A percentile compares a stretch with the other conserved stretches of the same genome.
Conservation (phyloP, 2,329 filamentous ascomycete species). For the Zarea fungicola region DNA sequence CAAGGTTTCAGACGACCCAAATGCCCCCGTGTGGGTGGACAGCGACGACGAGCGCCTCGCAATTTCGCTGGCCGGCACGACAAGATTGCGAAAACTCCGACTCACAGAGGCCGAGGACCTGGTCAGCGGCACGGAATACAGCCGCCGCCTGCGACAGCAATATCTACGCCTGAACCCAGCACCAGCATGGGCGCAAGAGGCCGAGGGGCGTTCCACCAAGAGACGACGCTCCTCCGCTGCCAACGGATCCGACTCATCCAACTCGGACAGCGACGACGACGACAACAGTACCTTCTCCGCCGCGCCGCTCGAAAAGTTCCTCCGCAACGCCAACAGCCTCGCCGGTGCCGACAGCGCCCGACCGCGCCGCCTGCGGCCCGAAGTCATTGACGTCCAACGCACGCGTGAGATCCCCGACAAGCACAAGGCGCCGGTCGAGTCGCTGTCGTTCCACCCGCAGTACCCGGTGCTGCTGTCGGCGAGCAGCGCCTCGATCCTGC, state of each 20-base stretch:
- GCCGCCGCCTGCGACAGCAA: conserved; percentile 71
- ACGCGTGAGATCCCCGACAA: conserved; percentile 77
- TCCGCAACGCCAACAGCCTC: conserved; percentile 69
- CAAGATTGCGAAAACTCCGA: conserved; percentile 76
- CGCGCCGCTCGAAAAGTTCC: conserved; percentile 71
- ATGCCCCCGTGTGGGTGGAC: conserved; percentile 76
- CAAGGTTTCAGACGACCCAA: conserved; percentile 22
- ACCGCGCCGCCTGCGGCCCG: conserved; percentile 67
- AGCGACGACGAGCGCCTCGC: conserved; percentile 89
- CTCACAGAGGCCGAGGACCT: conserved; percentile 78
- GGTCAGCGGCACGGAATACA: conserved; percentile 81
- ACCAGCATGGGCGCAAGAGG: conserved; percentile 55
- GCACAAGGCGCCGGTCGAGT: conserved; percentile 74
- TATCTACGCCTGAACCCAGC: conserved; percentile 56
- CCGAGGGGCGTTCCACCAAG: conserved; percentile 46
- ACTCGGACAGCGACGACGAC: conserved; percentile 51
- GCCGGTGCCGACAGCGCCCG: conserved; percentile 50
- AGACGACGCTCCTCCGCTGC: conserved; percentile 46
- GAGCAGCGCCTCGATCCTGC: conserved; percentile 77
- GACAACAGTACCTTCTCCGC: conserved; percentile 59
- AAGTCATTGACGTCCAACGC: conserved; percentile 85
- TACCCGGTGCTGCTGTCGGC: conserved; percentile 87
- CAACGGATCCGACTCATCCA: conserved; percentile 28
- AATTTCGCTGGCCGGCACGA: conserved; percentile 72
- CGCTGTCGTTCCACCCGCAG: conserved; percentile 82